Base-by-base conservation (phyloP, 2,329 filamentous ascomycete genomes). In the Dothideomycetidae sp. region DNA sequence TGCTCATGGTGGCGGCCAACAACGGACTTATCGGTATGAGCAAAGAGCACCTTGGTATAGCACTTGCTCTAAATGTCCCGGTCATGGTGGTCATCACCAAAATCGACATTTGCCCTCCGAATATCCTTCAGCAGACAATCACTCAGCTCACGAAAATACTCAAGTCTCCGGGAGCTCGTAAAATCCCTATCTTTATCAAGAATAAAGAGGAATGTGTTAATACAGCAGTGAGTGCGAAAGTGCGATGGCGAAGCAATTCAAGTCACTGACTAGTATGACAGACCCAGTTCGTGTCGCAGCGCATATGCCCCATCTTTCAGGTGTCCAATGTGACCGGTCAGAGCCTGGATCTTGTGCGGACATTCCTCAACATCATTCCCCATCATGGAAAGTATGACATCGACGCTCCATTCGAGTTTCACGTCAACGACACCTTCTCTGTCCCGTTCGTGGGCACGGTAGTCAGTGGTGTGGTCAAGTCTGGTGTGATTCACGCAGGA, bases 1-100 rank as follows among this genome's bases (percentile, higher is more conserved):
- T 98, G 17, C 73, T 98, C 33, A 98, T 98, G 90, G 90, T 98
- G 0, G 90, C 90, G 10, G 90, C 90, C 12, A 98, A 98, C 52
- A 96, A 98, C 53, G 90, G 90, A 3, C 66, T 98, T 31, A 82
- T 96, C 32, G 90, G 90, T 13, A 98, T 96, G 90, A 93, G 83
- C 60, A 93, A 92, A 67, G 90, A 98, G 63, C 90, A 98, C 58
- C 65, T 98, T 3, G 90, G 90, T 11, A 93, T 98, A 46, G 88
- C 90, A 0, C 66, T 96, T 19, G 86, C 90, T 1, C 67, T 98
- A 36, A 96, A 96, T 52, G 88, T 98, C 9, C 90, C 90, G 0
- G 84, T 98, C 49, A 93, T 98, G 83, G 86, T 96, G 3, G 78
- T 94, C 46, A 77, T 96, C 45, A 98, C 88, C 58, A 98, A 96